Conservation (phyloP, 2,329 filamentous ascomycete species). For the Calonectria hawksworthii region DNA sequence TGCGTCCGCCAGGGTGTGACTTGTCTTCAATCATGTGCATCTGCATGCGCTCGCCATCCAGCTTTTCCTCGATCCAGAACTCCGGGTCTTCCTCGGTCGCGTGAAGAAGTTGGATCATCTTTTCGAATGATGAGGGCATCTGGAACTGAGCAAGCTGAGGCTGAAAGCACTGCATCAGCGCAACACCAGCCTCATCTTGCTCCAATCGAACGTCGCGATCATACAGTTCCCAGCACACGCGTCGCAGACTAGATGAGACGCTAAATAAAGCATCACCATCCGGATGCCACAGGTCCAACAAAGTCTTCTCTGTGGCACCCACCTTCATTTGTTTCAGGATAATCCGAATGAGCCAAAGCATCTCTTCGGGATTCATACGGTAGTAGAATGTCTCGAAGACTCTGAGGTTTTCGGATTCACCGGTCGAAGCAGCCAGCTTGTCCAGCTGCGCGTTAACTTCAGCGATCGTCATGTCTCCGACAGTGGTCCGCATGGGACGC, state of each 20-base stretch:
- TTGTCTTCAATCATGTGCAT: slow-evolving; percentile 88
- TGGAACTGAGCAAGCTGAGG: slow-evolving; percentile 96
- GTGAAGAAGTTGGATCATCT: slow-evolving; percentile 79
- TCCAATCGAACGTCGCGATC: slow-evolving; percentile 81
- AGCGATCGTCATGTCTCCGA: slow-evolving; percentile 85
- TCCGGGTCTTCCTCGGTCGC: slow-evolving; percentile 78
- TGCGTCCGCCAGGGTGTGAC: slow-evolving; percentile 74
- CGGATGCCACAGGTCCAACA: slow-evolving; percentile 86
- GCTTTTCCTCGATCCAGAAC: slow-evolving; percentile 98
- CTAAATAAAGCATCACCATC: slow-evolving; percentile 86
- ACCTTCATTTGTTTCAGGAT: slow-evolving; percentile 84
- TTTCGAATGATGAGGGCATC: slow-evolving; percentile 81
- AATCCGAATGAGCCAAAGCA: slow-evolving; percentile 95
- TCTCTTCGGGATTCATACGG: slow-evolving; percentile 92
- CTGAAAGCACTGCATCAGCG: slow-evolving; percentile 95
- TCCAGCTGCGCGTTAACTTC: slow-evolving; percentile 93
- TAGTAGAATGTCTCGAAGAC: slow-evolving; percentile 89
- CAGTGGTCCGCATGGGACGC: slow-evolving; percentile 79
- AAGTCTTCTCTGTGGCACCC: slow-evolving; percentile 87
- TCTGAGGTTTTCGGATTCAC: slow-evolving; percentile 86
- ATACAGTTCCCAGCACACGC: slow-evolving; percentile 94
- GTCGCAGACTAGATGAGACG: slow-evolving; percentile 88
- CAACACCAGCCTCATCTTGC: slow-evolving; percentile 80
- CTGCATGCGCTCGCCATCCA: slow-evolving; percentile 98
- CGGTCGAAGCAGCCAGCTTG: slow-evolving; percentile 78